Percentiles rank a stretch among this genome's conserved stretches.
phyloP scores from a whole-genome alignment of 495 filamentous ascomycete species.

The Annulohypoxylon stygium region DNA sequence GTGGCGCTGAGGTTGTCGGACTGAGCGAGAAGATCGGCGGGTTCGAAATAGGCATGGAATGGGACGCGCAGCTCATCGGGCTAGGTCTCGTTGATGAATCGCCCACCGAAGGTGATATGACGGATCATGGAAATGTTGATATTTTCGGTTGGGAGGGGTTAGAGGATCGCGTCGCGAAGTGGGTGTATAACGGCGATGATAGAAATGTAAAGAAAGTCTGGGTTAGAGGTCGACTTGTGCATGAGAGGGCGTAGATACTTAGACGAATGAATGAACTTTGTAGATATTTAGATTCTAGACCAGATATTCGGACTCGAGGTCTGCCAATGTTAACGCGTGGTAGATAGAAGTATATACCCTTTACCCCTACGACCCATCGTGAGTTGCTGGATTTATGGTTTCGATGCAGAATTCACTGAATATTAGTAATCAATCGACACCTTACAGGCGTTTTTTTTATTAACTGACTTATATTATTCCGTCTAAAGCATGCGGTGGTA shows the following conservation, averaged over 20 bases:
- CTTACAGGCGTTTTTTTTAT: background rate
- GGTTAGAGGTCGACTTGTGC: constrained; percentile 83
- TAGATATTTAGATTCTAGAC: background rate
- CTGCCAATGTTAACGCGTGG: background rate
- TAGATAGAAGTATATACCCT: background rate
- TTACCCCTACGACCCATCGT: background rate
- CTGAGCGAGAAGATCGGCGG: constrained; percentile 75
- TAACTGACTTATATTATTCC: background rate
- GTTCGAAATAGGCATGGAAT: constrained; percentile 89
- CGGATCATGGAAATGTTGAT: constrained; percentile 71
- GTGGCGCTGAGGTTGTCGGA: constrained; percentile 83
- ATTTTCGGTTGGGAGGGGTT: constrained; percentile 87
- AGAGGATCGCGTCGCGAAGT: constrained; percentile 84
- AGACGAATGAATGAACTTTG: background rate
- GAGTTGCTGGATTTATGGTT: background rate
- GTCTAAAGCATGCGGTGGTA: background rate
- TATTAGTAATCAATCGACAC: background rate
- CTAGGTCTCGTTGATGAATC: constrained; percentile 61
- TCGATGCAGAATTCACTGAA: background rate
- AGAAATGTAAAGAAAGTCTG: constrained; percentile 83
- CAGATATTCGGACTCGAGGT: background rate
- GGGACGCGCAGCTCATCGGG: constrained; percentile 86
- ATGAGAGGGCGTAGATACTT: constrained; percentile 58
- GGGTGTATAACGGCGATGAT: constrained; percentile 90
- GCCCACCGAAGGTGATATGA: constrained; percentile 44